Conservation (phyloP, 768 basidiomycete species). For the Mycena amicta region DNA sequence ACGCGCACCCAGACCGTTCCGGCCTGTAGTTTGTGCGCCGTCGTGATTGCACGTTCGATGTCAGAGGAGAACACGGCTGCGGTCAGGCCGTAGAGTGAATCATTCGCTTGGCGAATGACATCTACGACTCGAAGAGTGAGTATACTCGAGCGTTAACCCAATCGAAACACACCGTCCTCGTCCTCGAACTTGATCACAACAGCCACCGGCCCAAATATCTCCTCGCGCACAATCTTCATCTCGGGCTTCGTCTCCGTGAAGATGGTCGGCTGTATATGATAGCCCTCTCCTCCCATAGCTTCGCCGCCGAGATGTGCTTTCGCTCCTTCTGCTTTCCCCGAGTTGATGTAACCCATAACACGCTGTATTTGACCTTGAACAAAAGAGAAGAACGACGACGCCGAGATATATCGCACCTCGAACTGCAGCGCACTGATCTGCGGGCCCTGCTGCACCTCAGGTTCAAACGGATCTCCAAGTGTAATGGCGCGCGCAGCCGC, state of each 20-base stretch:
- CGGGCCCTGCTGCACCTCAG: constrained; percentile 62
- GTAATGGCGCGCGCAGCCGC: constrained; percentile 51
- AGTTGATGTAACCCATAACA: constrained; percentile 76
- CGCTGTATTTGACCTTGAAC: constrained; percentile 42
- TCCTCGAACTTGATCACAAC: constrained; percentile 71
- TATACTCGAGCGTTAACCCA: too few relatives aligned
- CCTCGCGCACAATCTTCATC: constrained; percentile 76
- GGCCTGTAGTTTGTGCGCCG: constrained; percentile 60
- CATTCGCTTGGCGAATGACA: constrained; percentile 45
- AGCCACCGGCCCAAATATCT: constrained; percentile 83
- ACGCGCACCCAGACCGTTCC: constrained; percentile 68
- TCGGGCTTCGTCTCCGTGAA: constrained; percentile 66
- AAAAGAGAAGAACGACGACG: not conserved
- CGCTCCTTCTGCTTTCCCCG: constrained; percentile 73
- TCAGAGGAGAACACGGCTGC: constrained; percentile 55
- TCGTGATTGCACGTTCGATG: constrained; percentile 44
- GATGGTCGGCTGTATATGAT: constrained; percentile 76
- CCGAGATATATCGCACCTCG: constrained; percentile 33
- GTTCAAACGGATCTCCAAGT: constrained; percentile 61
- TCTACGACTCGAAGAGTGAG: too few relatives aligned
- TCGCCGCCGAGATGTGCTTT: constrained; percentile 66
- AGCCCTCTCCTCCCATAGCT: constrained; percentile 49
- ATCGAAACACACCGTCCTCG: too few relatives aligned
- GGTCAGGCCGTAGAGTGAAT: constrained; percentile 53
- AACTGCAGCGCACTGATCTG: constrained; percentile 56